Evolutionary conservation across 1,284 basidiomycete genomes (phyloP), one percentile per base, ranked within the genome.

Genomic region (Heterobasidion occidentale): DNA sequence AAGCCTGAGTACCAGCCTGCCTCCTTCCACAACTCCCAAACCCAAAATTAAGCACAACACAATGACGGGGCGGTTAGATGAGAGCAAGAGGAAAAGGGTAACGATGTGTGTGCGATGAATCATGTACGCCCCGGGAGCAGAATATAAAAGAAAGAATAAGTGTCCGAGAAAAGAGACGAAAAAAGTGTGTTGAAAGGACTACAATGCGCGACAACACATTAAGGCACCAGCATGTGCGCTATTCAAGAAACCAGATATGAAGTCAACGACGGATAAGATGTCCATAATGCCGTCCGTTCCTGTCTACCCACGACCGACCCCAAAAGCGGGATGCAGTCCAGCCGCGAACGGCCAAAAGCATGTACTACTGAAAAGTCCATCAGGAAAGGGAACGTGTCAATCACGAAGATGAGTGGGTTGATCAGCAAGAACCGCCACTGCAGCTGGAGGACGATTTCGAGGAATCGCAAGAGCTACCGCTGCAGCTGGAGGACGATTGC

Each of bases 361-460:
- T 42, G 38, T 42, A 42, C 38, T 12, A 42, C n/a, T n/a, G 11
- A 42, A 42, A n/a, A 42, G 38, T 42, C 38, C 38, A n/a, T 42
- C 12, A 42, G 27, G 12, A 42, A 42, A n/a, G 38, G n/a, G 7
- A 8, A 42, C 38, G n/a, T n/a, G n/a, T n/a, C n/a, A 12, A 42
- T 4, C 5, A 42, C 12, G 6, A 8, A 12, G 38, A 42, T 6
- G 38, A 9, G 38, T 45, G 27, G n/a, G 3, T 36, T 11, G 36
- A 45, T 36, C 34, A 51, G 44, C 34, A 50, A 12, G 54, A 46
- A 20, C 47, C 36, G 14, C 53, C 53, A 34, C 34, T 52, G 34
- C 45, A 57, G 46, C 49, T 34, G 33, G 19, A 48, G 7, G 51
- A 53, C 47, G 60, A 59, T 45, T 53, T 53, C 38, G 57, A 61